Percentiles rank a stretch among this genome's conserved stretches.
phyloP scores from a whole-genome alignment of 352 stramenopile genomes.

The Phytopythium helicoides region DNA sequence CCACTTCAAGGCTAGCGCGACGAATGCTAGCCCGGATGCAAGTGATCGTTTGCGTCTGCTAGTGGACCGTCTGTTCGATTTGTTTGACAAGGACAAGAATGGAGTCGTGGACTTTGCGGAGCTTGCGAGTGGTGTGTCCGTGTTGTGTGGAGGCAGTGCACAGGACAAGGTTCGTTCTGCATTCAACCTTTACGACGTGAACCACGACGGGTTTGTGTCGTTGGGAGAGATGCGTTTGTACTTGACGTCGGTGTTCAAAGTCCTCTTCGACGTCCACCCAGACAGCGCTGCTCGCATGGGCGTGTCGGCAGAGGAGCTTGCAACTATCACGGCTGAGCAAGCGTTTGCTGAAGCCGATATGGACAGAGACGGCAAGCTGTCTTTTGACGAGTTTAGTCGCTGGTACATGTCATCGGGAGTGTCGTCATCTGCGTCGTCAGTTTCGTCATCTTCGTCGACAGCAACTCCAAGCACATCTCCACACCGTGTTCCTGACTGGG shows the following conservation, averaged over 20 bases:
- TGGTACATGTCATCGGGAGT: conserved; percentile 48
- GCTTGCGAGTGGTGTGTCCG: conserved; percentile 70
- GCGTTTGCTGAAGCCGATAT: conserved; percentile 79
- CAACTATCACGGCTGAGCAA: conserved; percentile 71
- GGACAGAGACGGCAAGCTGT: conserved; percentile 74
- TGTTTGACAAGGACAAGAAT: conserved; percentile 84
- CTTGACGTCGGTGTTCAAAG: conserved; percentile 83
- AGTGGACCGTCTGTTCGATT: conserved; percentile 72
- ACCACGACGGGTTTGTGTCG: conserved; percentile 85
- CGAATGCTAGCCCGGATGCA: conserved; percentile 15
- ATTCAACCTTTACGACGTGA: conserved; percentile 87
- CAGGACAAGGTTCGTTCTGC: conserved; percentile 77
- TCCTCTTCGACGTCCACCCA: conserved; percentile 82
- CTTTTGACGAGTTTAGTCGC: conserved; percentile 78
- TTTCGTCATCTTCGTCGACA: conserved; percentile 4
- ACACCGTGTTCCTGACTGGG: conserved; percentile 46
- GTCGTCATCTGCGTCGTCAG: conserved; percentile 32
- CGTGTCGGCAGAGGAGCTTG: conserved; percentile 71
- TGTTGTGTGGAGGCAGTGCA: conserved; percentile 68
- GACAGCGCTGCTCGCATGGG: conserved; percentile 55
- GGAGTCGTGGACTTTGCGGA: conserved; percentile 82
- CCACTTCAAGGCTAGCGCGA: conserved; percentile 40
- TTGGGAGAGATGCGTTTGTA: conserved; percentile 84
- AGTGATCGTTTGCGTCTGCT: conserved; percentile 53
- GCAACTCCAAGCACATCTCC: conserved; percentile 1